Evolutionary conservation across 2,329 filamentous ascomycete genomes (phyloP), one percentile per base, ranked within the genome.

Genomic region (Diaporthe helianthi): DNA sequence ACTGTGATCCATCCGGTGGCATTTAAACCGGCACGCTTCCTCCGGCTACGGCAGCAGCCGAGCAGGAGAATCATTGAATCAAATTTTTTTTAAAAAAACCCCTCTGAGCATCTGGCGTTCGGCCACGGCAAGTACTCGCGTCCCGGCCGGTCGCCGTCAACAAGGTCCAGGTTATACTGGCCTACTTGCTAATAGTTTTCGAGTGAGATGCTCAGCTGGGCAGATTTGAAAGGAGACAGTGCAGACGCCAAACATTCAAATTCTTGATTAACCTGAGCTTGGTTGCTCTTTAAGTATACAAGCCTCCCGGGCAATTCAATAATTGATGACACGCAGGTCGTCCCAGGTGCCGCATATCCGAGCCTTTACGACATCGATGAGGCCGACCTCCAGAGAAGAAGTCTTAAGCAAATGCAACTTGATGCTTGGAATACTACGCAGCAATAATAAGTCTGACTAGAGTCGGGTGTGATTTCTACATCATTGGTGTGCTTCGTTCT

Each of bases 401-500:
- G 3, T 58, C 15, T 44, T 36, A 58, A 29, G 54, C 24, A 12
- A 17, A 15, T 13, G 33, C 6, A 26, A 44, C 26, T 36, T n/a
- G n/a, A 44, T 13, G 36, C 54, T 58, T 58, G 54, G 54, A 22
- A 9, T 58, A 19, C 36, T 58, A 8, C 7, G 22, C 22, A 44
- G 22, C 22, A 44, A 29, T 58, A 24, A 58, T 58, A n/a, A 19
- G 54, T 44, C 36, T 44, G 54, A 58, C 22, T 44, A 15, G 15
- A 58, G 13, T 44, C 36, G 36, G 22, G 3, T 19, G 24, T 44
- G 36, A 58, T 22, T 58, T 58, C 15, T 29, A n/a, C 19, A 24
- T 12, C 26, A 22, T 58, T 58, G 54, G 54, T 58, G 12, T 58
- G 22, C 54, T 58, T n/a, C 36, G 36, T 58, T 41, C 22, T n/a